Base-by-base conservation (phyloP, 2,329 filamentous ascomycete genomes). In the Grosmannia penicillata region DNA sequence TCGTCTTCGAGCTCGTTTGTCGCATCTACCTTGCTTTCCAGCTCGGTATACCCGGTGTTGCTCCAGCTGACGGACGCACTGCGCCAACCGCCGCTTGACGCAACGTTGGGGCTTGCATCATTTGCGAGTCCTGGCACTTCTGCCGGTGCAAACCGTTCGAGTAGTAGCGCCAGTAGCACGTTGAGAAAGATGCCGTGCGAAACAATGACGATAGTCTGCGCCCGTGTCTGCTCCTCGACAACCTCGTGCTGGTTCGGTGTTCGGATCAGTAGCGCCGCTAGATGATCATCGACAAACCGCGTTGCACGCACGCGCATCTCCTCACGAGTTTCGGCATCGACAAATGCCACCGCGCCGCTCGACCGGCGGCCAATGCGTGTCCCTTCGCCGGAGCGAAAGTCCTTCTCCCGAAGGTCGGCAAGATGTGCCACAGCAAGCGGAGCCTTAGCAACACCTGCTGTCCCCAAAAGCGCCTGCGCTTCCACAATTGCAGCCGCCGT, bases 121-220 rank as follows among this genome's bases (percentile, higher is more conserved):
- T 47, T 41, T 27, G 45, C 41, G 42, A 45, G 21, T 5, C 44
- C 33, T 2, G 33, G 28, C 15, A 50, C 26, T 36, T 52, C 50
- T 3, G 32, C 36, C 1, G 48, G 39, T 8, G 57, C 55, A 42
- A 83, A 68, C 4, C 71, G 65, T 11, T 61, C 57, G 8, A 79
- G 59, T 13, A 93, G 54, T 11, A 68, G 64, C 39, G 68, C 66
- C 67, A 81, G 78, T 0, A 94, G 56, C 24, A 74, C 67, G 3
- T 73, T 74, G 3, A 94, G 68, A 29, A 93, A 75, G 43, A 93
- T 78, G 14, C 87, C 86, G 51, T 95, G 87, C 2, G 86, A 80
- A 4, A 93, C 80, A 13, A 93, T 59, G 2, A 75, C 77, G 11
- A 85, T 60, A 3, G 63, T 59, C 7, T 55, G 50, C 10, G 63